phyloP scores from a whole-genome alignment of 352 stramenopile genomes.

The Pilasporangium apinafurcum region DNA sequence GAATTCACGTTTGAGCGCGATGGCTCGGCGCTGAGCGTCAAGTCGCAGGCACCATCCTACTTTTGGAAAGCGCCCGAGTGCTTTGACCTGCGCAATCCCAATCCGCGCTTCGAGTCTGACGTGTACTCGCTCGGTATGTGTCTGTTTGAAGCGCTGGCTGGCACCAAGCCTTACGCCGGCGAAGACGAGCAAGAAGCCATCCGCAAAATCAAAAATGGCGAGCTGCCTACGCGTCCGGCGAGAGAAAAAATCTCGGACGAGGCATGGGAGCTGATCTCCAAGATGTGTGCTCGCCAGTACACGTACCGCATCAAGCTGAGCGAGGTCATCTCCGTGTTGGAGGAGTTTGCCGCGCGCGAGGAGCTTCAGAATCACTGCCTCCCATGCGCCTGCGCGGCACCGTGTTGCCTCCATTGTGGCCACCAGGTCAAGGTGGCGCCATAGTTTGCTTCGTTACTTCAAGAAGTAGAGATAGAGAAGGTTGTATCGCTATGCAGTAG shows the following conservation, averaged over 20 bases:
- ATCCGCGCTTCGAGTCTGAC: constrained; percentile 13
- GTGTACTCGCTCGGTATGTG: constrained; percentile 24
- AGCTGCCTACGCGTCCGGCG: not conserved
- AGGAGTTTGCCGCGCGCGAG: too few species aligned
- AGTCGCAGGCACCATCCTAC: constrained; percentile 7
- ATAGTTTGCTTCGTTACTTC: too few species aligned
- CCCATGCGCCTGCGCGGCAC: too few species aligned
- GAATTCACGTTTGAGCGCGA: constrained; percentile 15
- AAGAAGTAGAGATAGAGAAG: too few species aligned
- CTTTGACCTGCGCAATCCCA: constrained; percentile 4
- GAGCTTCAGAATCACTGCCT: too few species aligned
- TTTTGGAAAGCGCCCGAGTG: constrained; percentile 17
- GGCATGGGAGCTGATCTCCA: constrained; percentile 7
- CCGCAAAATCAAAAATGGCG: not conserved
- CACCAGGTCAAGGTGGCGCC: too few species aligned
- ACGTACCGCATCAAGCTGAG: too few species aligned
- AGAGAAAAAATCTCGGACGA: constrained; percentile 4
- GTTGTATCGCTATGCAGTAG: too few species aligned
- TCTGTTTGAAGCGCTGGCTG: constrained; percentile 14
- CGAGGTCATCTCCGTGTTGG: too few species aligned
- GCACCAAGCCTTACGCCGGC: constrained; percentile 3
- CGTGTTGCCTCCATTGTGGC: too few species aligned
- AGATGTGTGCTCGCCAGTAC: too few species aligned
- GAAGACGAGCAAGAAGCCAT: constrained; percentile 4
- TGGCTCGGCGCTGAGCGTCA: constrained; percentile 15